phyloP scores from a whole-genome alignment of 352 stramenopile genomes.

The Phytophthora idaei region DNA sequence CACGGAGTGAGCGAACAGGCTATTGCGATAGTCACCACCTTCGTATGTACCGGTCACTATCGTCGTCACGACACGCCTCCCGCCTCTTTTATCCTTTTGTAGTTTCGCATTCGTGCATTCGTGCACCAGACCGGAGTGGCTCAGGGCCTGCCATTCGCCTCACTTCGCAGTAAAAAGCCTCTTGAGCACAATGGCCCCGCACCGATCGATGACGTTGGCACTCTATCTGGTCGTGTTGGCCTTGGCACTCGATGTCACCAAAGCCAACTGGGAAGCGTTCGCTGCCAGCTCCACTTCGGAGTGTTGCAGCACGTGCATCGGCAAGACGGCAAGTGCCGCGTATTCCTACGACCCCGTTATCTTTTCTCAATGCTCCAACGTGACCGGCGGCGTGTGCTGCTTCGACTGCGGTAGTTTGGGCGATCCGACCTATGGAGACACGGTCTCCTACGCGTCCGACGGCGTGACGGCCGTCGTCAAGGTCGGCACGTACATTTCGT shows the following conservation, averaged over 20 bases:
- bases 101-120: constrained; percentile 21
- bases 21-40: constrained; percentile 7
- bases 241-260: neutral
- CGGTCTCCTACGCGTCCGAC: constrained; percentile 45
- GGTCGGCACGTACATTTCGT: constrained; percentile 56
- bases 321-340: constrained; percentile 51
- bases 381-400: constrained; percentile 66
- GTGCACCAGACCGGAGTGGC: neutral
- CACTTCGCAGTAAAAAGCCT: constrained; percentile 8
- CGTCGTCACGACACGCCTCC: constrained; percentile 11
- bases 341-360: constrained; percentile 78
- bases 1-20: neutral
- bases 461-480: constrained; percentile 58
- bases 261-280: constrained; percentile 19
- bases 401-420: constrained; percentile 66
- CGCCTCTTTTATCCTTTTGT: constrained; percentile 12
- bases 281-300: constrained; percentile 34
- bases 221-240: constrained; percentile 5
- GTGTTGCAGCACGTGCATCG: constrained; percentile 73
- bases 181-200: neutral
- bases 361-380: constrained; percentile 55
- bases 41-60: neutral
- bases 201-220: constrained; percentile 1
- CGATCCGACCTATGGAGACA: constrained; percentile 36
- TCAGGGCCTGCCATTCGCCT: constrained; percentile 2